A percentile compares a stretch with the other conserved stretches of the same genome.
phyloP scores from a whole-genome alignment of 371 early-diverging fungal genomes.

The Choanephora cucurbitarum region DNA sequence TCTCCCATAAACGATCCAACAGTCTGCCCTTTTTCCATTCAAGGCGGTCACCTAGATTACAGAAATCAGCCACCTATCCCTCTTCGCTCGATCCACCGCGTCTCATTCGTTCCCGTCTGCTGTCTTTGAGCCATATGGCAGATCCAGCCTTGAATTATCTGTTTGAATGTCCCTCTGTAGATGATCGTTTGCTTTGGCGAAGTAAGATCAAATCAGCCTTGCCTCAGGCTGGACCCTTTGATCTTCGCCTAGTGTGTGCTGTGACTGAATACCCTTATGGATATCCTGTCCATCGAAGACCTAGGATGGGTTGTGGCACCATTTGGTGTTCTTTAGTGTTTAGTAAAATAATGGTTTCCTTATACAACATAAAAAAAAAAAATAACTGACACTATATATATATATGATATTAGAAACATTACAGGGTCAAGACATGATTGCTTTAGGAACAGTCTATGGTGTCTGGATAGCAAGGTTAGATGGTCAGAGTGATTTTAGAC shows the following conservation, averaged over 20 bases:
- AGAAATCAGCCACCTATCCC: slow-evolving; percentile 7
- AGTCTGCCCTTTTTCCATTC: not conserved
- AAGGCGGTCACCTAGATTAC: not conserved
- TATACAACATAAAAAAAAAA: not conserved
- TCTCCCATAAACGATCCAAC: not conserved
- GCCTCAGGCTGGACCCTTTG: slow-evolving; percentile 14
- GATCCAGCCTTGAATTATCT: slow-evolving; percentile 13
- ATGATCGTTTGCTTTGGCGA: slow-evolving; percentile 12
- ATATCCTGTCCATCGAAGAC: slow-evolving; percentile 13
- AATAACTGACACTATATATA: not conserved
- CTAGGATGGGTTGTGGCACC: slow-evolving; percentile 16
- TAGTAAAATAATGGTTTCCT: no score
- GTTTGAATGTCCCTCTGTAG: slow-evolving; percentile 14
- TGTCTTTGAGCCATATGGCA: slow-evolving; percentile 15
- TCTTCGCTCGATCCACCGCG: slow-evolving; percentile 6
- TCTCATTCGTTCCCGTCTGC: slow-evolving; percentile 5
- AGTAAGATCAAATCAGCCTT: slow-evolving; percentile 15
- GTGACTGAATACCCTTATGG: slow-evolving; percentile 5
- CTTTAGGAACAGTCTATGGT: slow-evolving; percentile 16
- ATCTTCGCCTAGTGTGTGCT: slow-evolving; percentile 1
- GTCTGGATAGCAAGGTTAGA: slow-evolving; percentile 19
- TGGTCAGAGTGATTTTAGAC: slow-evolving; percentile 10
- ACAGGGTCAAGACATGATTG: slow-evolving; percentile 16
- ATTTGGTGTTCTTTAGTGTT: slow-evolving; percentile 24
- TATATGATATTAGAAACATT: slow-evolving; percentile 15